Percentiles rank a stretch among this genome's conserved stretches.
Conservation (phyloP, 2,329 filamentous ascomycete species). For the Nannizziopsis barbatae region DNA sequence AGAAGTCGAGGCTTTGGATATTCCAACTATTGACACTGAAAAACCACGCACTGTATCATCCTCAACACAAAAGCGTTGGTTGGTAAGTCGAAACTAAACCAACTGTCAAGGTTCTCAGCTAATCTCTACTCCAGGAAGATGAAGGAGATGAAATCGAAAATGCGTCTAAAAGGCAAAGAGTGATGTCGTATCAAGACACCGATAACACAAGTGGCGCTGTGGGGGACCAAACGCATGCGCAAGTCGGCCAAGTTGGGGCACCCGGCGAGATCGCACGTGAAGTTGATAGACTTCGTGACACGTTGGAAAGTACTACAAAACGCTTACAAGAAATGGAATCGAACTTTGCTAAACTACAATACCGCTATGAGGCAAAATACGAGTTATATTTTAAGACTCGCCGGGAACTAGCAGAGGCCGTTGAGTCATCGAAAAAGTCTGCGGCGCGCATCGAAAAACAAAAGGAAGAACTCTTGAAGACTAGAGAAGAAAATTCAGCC, state of each 20-base stretch:
- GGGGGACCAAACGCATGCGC: conserved; percentile 22
- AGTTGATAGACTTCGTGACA: conserved; percentile 23
- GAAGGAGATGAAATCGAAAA: conserved; percentile 22
- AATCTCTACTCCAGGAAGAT: conserved; percentile 17
- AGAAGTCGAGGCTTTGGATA: conserved; percentile 28
- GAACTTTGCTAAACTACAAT: conserved; percentile 29
- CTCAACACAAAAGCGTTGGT: conserved; percentile 21
- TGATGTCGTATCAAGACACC: conserved; percentile 27
- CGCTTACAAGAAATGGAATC: conserved; percentile 27
- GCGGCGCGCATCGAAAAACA: conserved; percentile 26
- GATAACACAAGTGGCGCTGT: conserved; percentile 30
- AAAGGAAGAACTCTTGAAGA: conserved; percentile 28
- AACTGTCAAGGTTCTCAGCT: background rate
- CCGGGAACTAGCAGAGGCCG: conserved; percentile 27
- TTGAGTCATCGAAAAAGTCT: conserved; percentile 21
- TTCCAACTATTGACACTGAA: conserved; percentile 17
- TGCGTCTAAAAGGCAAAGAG: conserved; percentile 29
- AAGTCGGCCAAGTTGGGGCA: conserved; percentile 11
- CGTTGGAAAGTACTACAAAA: conserved; percentile 20
- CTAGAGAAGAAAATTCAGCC: conserved; percentile 33
- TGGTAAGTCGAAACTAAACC: conserved; percentile 15
- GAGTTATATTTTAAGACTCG: conserved; percentile 30
- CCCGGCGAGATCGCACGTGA: conserved; percentile 24
- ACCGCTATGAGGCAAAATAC: conserved; percentile 36
- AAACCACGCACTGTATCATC: conserved; percentile 19